These are phyloP conservation scores for Cryptococcus sp. DNA, from an alignment of 1,284 basidiomycete species.

Conservation along the genomic window DNA sequence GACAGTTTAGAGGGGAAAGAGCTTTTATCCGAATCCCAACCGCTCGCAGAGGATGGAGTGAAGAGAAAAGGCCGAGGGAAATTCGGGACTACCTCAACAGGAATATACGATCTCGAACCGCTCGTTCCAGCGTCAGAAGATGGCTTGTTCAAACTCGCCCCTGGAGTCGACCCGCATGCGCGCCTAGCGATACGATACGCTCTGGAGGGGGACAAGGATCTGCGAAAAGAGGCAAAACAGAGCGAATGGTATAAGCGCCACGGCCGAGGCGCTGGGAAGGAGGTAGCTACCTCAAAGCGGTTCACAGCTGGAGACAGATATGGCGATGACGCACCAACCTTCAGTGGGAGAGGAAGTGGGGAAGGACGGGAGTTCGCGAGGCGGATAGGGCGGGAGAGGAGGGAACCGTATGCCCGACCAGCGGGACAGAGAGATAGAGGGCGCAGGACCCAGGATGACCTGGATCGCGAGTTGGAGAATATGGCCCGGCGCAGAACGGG, in stretches of 20 bases:
- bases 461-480: conserved; percentile 45
- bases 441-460: conserved; percentile 34
- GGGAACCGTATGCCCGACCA: conserved; percentile 21
- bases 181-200: conserved; percentile 44
- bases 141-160: conserved; percentile 21
- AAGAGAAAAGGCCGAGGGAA: conserved; percentile 38
- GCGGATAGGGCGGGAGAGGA: conserved; percentile 36
- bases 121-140: background rate
- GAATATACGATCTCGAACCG: conserved; percentile 14
- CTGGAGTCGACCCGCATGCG: conserved; percentile 42
- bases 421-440: conserved; percentile 10
- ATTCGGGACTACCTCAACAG: conserved; percentile 24
- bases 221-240: conserved; percentile 33
- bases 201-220: conserved; percentile 28
- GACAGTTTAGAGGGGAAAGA: conserved; percentile 23
- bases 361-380: conserved; percentile 40
- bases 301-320: conserved; percentile 3
- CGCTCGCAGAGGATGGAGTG: conserved; percentile 4
- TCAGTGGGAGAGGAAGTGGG: conserved; percentile 14
- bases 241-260: conserved; percentile 45
- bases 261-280: conserved; percentile 44
- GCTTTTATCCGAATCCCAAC: conserved; percentile 12
- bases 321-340: conserved; percentile 5
- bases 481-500: conserved; percentile 24
- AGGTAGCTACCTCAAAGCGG: conserved; percentile 23